Evolutionary conservation across 192 early-diverging fungal genomes (phyloP).

Genomic region (Backusella morwellensis): DNA sequence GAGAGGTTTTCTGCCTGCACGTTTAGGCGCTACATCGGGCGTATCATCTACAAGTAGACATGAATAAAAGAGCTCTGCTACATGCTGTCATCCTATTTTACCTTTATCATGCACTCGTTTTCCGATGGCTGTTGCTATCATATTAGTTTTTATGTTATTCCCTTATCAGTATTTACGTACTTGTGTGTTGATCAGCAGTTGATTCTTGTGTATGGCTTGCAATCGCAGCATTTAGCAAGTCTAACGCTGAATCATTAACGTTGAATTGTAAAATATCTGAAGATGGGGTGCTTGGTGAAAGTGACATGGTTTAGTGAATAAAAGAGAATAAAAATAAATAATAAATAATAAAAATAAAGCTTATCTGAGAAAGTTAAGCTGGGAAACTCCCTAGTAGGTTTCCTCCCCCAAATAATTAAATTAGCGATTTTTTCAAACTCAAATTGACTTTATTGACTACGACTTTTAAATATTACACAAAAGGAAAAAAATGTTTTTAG

Average conservation of each 20-base stretch:
- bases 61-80: not conserved
- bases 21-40: constrained; percentile 1
- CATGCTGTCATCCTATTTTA: not conserved
- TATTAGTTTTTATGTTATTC: not conserved
- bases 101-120: not conserved
- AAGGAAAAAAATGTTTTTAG: too few relatives aligned
- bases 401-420: too few relatives aligned
- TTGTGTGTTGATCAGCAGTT: not conserved
- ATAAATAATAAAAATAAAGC: not conserved
- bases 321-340: not conserved
- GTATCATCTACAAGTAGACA: not conserved
- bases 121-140: not conserved
- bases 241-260: constrained; percentile 1
- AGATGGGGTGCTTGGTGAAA: not conserved
- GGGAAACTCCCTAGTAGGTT: too few relatives aligned
- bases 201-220: constrained; percentile 6
- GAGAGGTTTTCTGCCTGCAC: constrained; percentile 29
- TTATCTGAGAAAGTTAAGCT: too few relatives aligned
- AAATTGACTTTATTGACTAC: too few relatives aligned
- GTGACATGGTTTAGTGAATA: not conserved
- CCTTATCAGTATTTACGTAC: not conserved
- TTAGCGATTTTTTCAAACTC: too few relatives aligned
- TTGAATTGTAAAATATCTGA: not conserved
- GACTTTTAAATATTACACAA: too few relatives aligned
- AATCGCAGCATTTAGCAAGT: constrained; percentile 7